A percentile compares a stretch with the other conserved stretches of the same genome.
Evolutionary conservation across 257 asterid species (phyloP).

Genomic region (Solanum neorickii): DNA sequence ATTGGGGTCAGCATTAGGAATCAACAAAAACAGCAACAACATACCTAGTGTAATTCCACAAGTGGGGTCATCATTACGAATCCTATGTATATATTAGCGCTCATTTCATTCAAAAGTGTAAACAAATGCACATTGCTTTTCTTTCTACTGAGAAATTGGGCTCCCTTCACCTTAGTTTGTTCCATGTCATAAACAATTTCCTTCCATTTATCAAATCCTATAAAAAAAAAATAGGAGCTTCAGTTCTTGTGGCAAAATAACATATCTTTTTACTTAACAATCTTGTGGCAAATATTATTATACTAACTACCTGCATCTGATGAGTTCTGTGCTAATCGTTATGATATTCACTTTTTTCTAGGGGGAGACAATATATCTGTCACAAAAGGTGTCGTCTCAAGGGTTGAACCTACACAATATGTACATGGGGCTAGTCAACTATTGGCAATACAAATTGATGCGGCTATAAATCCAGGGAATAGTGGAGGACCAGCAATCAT

Average conservation of each 20-base stretch:
- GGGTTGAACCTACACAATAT: slow-evolving; percentile 95
- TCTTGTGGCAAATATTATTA: background rate
- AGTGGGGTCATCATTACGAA: background rate
- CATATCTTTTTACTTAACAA: background rate
- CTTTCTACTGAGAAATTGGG: background rate
- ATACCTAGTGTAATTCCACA: background rate
- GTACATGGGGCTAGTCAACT: slow-evolving; percentile 92
- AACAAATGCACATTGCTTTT: background rate
- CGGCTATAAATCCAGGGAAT: slow-evolving; percentile 97
- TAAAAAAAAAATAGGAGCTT: background rate
- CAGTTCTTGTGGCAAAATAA: background rate
- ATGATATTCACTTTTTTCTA: slow-evolving; percentile 12
- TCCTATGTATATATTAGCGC: background rate
- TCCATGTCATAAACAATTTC: background rate
- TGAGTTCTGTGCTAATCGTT: background rate
- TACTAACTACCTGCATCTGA: background rate
- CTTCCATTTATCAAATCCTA: background rate
- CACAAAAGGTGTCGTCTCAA: slow-evolving; percentile 93
- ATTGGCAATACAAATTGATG: slow-evolving; percentile 94
- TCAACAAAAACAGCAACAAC: background rate
- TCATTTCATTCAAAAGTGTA: background rate
- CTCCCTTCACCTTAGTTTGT: background rate
- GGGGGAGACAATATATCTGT: slow-evolving; percentile 98
- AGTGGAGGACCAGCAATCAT: slow-evolving; percentile 98
- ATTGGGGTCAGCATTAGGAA: background rate